Base-by-base conservation (phyloP, 2,329 filamentous ascomycete genomes). In the Trichoderma semiorbis region DNA sequence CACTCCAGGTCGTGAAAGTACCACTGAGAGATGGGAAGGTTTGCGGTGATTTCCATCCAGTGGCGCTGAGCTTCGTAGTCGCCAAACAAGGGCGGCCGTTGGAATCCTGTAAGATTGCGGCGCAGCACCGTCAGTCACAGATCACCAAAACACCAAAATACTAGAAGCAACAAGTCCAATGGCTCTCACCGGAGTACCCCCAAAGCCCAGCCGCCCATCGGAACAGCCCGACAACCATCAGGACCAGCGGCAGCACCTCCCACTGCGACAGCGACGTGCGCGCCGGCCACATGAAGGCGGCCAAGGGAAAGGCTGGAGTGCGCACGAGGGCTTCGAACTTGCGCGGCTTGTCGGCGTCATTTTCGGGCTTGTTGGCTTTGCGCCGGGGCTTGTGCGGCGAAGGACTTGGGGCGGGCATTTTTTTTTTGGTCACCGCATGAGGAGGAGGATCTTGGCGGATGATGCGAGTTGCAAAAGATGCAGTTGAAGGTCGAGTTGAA, bases 21-120 rank as follows among this genome's bases (percentile, higher is more conserved):
- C 96, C 97, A 99, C 81, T 96, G 92, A 12, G 94, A 96, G 47
- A 97, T 87, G 16, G 96, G 96, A 2, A 99, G 85, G 72, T 97
- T 90, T 10, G 90, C 93, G 2, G 96, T 98, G 75, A 99, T 86
- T 79, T 99, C 96, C 95, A 99, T 97, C 96, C 96, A 99, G 82
- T 99, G 96, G 77, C 96, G 86, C 81, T 99, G 96, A 4, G 97
- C 96, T 84, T 99, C 96, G 83, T 97, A 99, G 82, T 99, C 96
- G 75, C 96, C 96, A 79, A 95, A 93, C 90, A 98, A 94, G 7
- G 96, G 96, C 43, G 95, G 95, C 73, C 89, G 89, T 72, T 91
- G 85, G 78, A 91, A 93, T 70, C 95, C 93, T 94, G 34, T 60
- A 60, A n/a, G n/a, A 0, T 58, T 58, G 69, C 18, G 21, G 7